Evolutionary conservation across 805 yeast species (phyloP).

Genomic region (Ogataea chonburiensis): DNA sequence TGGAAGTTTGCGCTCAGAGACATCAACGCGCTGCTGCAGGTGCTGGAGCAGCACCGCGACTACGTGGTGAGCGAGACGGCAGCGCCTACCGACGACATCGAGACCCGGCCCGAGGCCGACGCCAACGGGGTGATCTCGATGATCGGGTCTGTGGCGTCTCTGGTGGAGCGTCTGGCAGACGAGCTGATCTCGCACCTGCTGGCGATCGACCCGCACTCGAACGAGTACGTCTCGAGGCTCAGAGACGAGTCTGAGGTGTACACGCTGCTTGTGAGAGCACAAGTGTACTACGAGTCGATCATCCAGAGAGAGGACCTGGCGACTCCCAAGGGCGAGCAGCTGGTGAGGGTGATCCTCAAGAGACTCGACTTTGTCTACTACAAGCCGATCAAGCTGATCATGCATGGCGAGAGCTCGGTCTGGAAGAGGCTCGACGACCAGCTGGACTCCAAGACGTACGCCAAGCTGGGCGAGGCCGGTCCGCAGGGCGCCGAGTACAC

Average conservation of each 20-base stretch:
- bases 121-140: constrained; percentile 68
- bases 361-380: constrained; percentile 91
- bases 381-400: constrained; percentile 78
- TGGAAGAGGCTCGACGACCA: constrained; percentile 55
- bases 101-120: constrained; percentile 64
- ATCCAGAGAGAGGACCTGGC: constrained; percentile 43
- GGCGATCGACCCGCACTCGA: constrained; percentile 89
- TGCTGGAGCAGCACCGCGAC: constrained; percentile 61
- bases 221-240: constrained; percentile 87
- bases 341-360: constrained; percentile 73
- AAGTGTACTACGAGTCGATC: constrained; percentile 74
- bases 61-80: constrained; percentile 81
- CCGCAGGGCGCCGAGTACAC: constrained; percentile 37
- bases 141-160: constrained; percentile 80
- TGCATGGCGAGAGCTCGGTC: constrained; percentile 66
- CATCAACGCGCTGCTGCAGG: constrained; percentile 56
- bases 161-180: constrained; percentile 91
- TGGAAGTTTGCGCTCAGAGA: constrained; percentile 75
- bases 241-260: constrained; percentile 82
- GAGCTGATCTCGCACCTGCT: constrained; percentile 88
- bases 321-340: constrained; percentile 51
- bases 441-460: constrained; percentile 36
- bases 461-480: constrained; percentile 33
- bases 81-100: constrained; percentile 65
- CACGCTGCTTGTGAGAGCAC: constrained; percentile 76